These are phyloP conservation scores for Cicer yamashitae DNA, from an alignment of 306 rosid genomes.

Conservation along the genomic window DNA sequence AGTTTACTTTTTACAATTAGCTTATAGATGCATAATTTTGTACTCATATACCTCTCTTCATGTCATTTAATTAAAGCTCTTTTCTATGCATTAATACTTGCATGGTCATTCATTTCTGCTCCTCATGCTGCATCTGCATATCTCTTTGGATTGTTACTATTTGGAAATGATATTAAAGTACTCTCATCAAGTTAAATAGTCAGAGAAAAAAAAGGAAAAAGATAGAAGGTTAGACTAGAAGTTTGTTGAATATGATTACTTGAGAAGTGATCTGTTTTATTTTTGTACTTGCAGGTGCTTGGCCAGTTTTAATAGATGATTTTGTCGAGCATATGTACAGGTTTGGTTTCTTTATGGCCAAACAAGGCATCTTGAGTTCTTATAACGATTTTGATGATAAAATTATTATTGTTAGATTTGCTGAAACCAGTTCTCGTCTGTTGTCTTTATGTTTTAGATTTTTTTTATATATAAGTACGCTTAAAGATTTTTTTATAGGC, in stretches of 20 bases:
- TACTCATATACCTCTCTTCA: slow-evolving; percentile 11
- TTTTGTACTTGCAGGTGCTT: slow-evolving; percentile 76
- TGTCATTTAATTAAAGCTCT: slow-evolving; percentile 29
- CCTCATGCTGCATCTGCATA: slow-evolving; percentile 22
- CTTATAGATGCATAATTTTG: slow-evolving; percentile 15
- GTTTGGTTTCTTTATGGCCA: slow-evolving; percentile 57
- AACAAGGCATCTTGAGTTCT: slow-evolving; percentile 22
- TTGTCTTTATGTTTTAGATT: slow-evolving; percentile 12
- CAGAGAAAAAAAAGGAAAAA: not conserved
- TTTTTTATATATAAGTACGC: not conserved
- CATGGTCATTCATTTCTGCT: slow-evolving; percentile 16
- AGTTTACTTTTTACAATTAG: slow-evolving; percentile 27
- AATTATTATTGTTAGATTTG: slow-evolving; percentile 24
- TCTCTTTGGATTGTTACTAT: not conserved
- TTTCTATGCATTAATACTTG: slow-evolving; percentile 23
- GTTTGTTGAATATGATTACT: slow-evolving; percentile 5
- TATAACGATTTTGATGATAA: slow-evolving; percentile 22
- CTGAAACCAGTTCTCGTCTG: slow-evolving; percentile 5
- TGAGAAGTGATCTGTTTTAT: not conserved
- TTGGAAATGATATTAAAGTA: slow-evolving; percentile 11
- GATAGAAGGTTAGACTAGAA: slow-evolving; percentile 22
- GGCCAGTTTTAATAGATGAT: slow-evolving; percentile 98
- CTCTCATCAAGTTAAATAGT: not conserved
- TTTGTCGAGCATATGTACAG: slow-evolving; percentile 97
- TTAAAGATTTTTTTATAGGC: not conserved